Evolutionary conservation across 208 protist species (phyloP), one percentile per base, ranked within the genome.

Genomic region (Angomonas deanei): DNA sequence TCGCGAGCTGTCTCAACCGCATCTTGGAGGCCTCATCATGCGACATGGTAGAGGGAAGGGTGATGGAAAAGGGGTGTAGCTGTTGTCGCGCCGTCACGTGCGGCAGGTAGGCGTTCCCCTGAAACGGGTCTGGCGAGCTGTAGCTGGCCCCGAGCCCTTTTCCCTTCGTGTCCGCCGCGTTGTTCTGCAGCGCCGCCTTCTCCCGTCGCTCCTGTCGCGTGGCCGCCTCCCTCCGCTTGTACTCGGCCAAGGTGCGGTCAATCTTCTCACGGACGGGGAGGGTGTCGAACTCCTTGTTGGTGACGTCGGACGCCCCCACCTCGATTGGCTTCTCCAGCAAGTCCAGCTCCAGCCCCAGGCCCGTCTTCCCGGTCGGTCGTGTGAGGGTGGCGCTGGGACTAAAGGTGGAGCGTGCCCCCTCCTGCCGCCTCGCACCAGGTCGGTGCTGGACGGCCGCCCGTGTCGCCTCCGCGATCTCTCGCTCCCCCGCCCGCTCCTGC

Each of bases 51-150:
- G 70, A 76, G 3, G 80, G 80, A 33, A 86, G 64, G 32, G 70
- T 61, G 36, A 93, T 72, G 13, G 67, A 61, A n/a, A 93, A 68
- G 17, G 75, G 80, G 38, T 80, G 64, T 23, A 89, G 52, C 10
- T 73, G 49, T 57, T 88, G 78, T 13, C 72, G 64, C 39, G 75
- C 53, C 0, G 78, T 72, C 8, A 85, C 50, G 21, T 58, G 62
- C 5, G 76, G 72, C 23, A 82, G 55, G 26, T 54, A 60, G 38
- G 8, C 66, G 36, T 24, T 36, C 59, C 17, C 61, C 32, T 32
- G 58, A 24, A 26, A 76, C 33, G 3, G 70, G 47, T n/a, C 48
- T 62, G 15, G 32, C 31, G 17, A 42, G 15, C 24, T 27, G 15
- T 11, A 63, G 6, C 39, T 24, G 30, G 36, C 28, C 15, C 13